Evolutionary conservation across 768 basidiomycete species (phyloP), one percentile per base, ranked within the genome.

Genomic region (Suillus luteus): DNA sequence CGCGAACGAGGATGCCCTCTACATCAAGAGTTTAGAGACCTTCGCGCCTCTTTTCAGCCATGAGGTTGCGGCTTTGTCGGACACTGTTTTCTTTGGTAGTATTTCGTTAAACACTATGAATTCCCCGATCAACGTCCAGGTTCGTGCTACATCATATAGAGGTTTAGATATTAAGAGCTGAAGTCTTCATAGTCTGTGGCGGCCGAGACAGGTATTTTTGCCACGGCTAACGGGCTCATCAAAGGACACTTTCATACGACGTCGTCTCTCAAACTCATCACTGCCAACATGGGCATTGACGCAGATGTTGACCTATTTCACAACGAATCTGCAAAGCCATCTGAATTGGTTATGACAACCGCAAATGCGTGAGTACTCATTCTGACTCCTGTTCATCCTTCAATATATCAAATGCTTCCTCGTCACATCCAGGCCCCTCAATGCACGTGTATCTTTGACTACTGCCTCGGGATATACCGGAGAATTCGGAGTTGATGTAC

Each of bases 161-260:
- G 6, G 43, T 51, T 22, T 14, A 14, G 51, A 19, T 11, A 33
- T n/a, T 37, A 17, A 62, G 37, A 12, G 10, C 43, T 8, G 19
- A 15, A 11, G n/a, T 12, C 3, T 5, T 19, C 40, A 46, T 55
- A 83, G 81, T 73, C 78, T 8, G 49, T 80, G 17, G 67, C 72
- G 17, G 68, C 73, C 5, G 60, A 69, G 1, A 48, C 55, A 19
- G 73, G 68, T 0, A 41, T 57, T 2, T 22, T 80, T 37, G 63
- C 37, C 3, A 71, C 81, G 33, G 69, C 64, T 10, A 80, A 83
- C 27, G 73, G 71, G 2, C 55, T 66, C 0, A 80, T 83, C 63
- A 27, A 19, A 2, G 82, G 82, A 24, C 71, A 72, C n/a, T 79
- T 79, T 67, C 79, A 74, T 62, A 63, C 74, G 0, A 72, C 75